Evolutionary conservation across 495 filamentous ascomycete genomes (phyloP), one percentile per base, ranked within the genome.

Genomic region (Talaromyces borbonicus): DNA sequence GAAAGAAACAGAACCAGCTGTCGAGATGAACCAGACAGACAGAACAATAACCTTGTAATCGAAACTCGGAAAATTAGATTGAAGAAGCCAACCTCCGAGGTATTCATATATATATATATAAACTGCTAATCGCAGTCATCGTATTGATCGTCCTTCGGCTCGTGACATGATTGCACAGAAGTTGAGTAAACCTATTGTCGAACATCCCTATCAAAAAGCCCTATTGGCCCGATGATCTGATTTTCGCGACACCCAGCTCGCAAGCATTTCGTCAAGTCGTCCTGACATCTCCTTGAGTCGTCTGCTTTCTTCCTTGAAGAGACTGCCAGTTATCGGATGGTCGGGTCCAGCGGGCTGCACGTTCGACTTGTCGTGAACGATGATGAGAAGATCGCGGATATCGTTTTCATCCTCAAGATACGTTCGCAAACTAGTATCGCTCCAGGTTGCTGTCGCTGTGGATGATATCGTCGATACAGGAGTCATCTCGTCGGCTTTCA

Each of bases 371-470:
- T 96, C 89, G 57, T 94, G 85, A 22, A 98, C 87, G 37, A 98
- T 83, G 7, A 90, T 73, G 43, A 96, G 76, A 57, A 97, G 71
- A 57, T 98, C 92, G 33, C 85, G 78, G 52, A 98, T 85, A 49
- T 95, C 89, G n/a, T 76, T 82, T 33, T 84, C 84, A 54, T 92
- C 88, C 50, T 97, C 90, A 52, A 97, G 80, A 65, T 95, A 98
- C 15, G 85, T 81, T 37, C 87, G 77, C 27, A 98, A 73, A 52
- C 76, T 82, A 49, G 81, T 72, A 60, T 95, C 92, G 52, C 83
- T 88, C 92, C 92, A 98, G 0, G 82, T 68, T 32, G 62, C 59
- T 18, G 62, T 59, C 22, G 61, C 63, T 41, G 62, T 54, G 51
- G 62, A 57, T 1, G 61, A 63, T 1, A 66, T 63, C 31, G 69